These are phyloP conservation scores for Pseudocercospora macadamiae DNA, from an alignment of 2,329 filamentous ascomycete genomes.

Conservation along the genomic window DNA sequence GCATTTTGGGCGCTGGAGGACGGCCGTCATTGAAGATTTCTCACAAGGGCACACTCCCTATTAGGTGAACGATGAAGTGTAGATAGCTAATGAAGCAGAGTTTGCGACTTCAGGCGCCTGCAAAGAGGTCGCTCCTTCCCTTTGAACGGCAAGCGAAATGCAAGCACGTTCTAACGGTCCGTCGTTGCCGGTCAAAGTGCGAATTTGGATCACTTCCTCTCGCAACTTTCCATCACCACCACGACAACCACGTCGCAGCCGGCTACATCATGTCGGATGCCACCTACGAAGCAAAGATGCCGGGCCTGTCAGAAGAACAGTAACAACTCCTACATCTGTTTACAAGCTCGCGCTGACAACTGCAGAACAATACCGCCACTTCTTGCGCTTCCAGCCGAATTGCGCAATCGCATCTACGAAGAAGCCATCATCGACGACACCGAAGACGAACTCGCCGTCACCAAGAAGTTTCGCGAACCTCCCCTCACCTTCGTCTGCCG, in stretches of 20 bases:
- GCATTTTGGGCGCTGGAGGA: neutral
- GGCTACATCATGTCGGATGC: too few species aligned
- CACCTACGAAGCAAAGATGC: neutral
- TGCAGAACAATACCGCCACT: neutral
- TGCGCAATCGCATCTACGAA: slow-evolving; percentile 3
- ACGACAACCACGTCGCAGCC: too few species aligned
- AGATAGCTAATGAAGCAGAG: neutral
- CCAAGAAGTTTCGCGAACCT: neutral
- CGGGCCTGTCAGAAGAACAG: neutral
- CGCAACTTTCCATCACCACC: too few species aligned
- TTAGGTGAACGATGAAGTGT: neutral
- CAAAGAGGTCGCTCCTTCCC: too few species aligned
- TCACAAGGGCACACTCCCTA: neutral
- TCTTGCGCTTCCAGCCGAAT: neutral
- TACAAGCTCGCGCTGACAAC: neutral
- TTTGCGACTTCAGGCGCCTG: neutral
- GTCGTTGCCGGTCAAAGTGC: neutral
- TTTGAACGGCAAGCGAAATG: neutral
- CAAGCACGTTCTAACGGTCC: neutral
- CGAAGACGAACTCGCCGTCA: neutral
- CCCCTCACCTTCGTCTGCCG: neutral
- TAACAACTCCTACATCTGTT: neutral
- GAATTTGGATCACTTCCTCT: too few species aligned
- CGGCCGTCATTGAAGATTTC: neutral
- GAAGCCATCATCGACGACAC: neutral